phyloP scores from a whole-genome alignment of 1,284 basidiomycete species.

The Cryptococcus jaspeensis region DNA sequence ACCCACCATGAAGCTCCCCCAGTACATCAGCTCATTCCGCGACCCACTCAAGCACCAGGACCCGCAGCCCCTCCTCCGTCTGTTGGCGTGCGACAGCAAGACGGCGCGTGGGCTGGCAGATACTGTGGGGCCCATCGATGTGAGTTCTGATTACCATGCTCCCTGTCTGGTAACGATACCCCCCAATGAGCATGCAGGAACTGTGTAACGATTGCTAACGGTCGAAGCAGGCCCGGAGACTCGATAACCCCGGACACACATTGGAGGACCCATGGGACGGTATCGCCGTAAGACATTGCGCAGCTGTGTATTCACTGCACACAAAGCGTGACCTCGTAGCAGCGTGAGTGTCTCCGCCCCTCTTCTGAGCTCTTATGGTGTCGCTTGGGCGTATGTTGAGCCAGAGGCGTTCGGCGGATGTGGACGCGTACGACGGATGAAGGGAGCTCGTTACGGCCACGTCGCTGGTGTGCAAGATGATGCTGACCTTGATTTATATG shows the following conservation, averaged over 20 bases:
- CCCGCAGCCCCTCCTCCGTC: slow-evolving; percentile 25
- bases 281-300: slow-evolving; percentile 46
- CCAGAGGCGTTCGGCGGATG: too few relatives aligned
- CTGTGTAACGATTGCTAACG: background rate
- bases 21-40: slow-evolving; percentile 39
- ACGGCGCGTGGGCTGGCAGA: slow-evolving; percentile 39
- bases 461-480: background rate
- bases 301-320: slow-evolving; percentile 39
- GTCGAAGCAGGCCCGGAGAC: slow-evolving; percentile 33
- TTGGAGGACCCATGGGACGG: slow-evolving; percentile 44
- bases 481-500: background rate
- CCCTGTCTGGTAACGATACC: background rate
- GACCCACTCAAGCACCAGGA: slow-evolving; percentile 38
- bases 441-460: too few relatives aligned
- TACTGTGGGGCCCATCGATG: slow-evolving; percentile 41
- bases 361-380: too few relatives aligned
- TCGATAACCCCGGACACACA: slow-evolving; percentile 37
- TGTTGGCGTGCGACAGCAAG: slow-evolving; percentile 37
- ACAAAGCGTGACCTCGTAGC: slow-evolving; percentile 26
- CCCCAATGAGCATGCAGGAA: background rate
- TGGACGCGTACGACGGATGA: too few relatives aligned
- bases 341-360: slow-evolving; percentile 30
- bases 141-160: slow-evolving; percentile 14
- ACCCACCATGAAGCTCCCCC: slow-evolving; percentile 41
- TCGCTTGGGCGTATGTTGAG: too few relatives aligned